Evolutionary conservation across 2,329 filamentous ascomycete genomes (phyloP).

Genomic region (Pyricularia grisea): DNA sequence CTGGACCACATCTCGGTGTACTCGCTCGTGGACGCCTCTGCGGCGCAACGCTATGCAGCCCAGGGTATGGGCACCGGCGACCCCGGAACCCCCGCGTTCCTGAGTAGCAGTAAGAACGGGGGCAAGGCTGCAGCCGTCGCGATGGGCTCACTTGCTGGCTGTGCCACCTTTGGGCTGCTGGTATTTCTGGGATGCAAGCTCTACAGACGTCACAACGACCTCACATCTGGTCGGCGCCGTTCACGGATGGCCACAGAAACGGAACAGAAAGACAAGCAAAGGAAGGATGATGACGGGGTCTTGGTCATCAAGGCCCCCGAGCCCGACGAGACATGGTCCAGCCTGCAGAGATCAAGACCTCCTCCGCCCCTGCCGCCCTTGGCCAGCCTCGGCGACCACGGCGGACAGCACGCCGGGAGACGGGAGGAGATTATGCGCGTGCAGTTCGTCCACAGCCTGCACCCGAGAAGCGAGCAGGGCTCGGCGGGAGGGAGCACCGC

Average conservation of each 20-base stretch:
- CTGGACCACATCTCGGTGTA: background rate
- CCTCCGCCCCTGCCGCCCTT: background rate
- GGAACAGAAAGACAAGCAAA: background rate
- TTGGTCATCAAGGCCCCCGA: background rate
- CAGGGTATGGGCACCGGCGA: background rate
- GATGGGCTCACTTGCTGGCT: background rate
- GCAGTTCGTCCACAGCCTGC: background rate
- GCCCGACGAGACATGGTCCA: background rate
- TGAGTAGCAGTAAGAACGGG: background rate
- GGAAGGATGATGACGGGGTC: background rate
- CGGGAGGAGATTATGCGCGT: background rate
- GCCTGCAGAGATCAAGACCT: background rate
- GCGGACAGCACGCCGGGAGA: background rate
- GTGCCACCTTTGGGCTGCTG: background rate
- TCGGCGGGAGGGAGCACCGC: background rate
- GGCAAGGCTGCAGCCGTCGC: background rate
- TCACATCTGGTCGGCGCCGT: background rate
- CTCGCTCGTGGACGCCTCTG: background rate
- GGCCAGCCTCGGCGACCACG: background rate
- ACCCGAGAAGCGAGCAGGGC: background rate
- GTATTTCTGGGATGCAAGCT: background rate
- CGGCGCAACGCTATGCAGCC: background rate
- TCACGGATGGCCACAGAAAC: background rate
- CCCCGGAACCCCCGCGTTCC: background rate
- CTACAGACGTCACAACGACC: background rate